phyloP scores from a whole-genome alignment of 192 early-diverging fungal species.

The Gonapodya prolifera region DNA sequence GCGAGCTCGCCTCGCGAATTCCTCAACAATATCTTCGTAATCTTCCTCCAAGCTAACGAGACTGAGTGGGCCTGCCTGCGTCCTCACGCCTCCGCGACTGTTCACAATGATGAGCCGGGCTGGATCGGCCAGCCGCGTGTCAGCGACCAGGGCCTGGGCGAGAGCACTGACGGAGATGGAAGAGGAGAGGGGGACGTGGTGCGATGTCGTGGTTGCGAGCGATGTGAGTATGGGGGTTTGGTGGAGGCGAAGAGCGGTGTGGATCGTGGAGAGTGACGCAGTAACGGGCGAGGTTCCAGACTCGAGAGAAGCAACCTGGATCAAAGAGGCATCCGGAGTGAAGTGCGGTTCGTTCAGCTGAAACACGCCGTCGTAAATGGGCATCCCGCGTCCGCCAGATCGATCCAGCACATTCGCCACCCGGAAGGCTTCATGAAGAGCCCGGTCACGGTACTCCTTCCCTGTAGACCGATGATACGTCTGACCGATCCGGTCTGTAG shows the following conservation, averaged over 20 bases:
- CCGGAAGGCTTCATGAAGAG: constrained; percentile 38
- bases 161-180: constrained; percentile 43
- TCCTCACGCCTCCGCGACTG: constrained; percentile 46
- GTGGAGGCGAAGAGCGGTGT: constrained; percentile 39
- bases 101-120: constrained; percentile 56
- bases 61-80: constrained; percentile 37
- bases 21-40: constrained; percentile 34
- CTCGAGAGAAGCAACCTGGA: constrained; percentile 8
- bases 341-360: constrained; percentile 1
- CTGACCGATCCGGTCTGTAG: constrained; percentile 13
- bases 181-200: constrained; percentile 23
- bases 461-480: neutral
- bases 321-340: neutral
- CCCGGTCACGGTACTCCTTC: constrained; percentile 11
- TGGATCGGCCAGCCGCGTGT: constrained; percentile 20
- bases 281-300: constrained; percentile 13
- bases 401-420: constrained; percentile 59
- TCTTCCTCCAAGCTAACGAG: constrained; percentile 78
- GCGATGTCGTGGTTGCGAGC: constrained; percentile 33
- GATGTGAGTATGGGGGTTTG: constrained; percentile 50
- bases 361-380: constrained; percentile 56
- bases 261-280: constrained; percentile 23
- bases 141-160: constrained; percentile 28
- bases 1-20: constrained; percentile 12
- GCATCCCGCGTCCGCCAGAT: constrained; percentile 54